phyloP scores from a whole-genome alignment of 2,329 filamentous ascomycete species.

The Blastomyces silverae region DNA sequence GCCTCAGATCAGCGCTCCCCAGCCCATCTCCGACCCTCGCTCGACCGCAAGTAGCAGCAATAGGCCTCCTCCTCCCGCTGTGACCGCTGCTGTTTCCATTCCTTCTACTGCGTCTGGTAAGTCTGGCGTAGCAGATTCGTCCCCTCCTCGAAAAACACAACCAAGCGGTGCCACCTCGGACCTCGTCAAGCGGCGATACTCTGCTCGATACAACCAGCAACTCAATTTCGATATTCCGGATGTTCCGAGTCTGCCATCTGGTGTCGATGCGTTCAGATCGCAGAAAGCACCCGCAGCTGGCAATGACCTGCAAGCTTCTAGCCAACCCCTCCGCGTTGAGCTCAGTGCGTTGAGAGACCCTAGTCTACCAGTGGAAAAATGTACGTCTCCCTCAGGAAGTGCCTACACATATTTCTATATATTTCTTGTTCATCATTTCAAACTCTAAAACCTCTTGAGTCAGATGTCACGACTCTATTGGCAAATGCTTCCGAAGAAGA shows the following conservation, averaged over 20 bases:
- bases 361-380: constrained; percentile 70
- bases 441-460: constrained; percentile 16
- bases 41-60: constrained; percentile 15
- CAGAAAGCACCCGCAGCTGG: constrained; percentile 37
- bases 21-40: constrained; percentile 45
- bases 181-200: constrained; percentile 89
- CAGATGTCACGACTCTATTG: constrained; percentile 55
- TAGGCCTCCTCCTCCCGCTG: constrained; percentile 27
- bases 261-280: constrained; percentile 54
- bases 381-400: constrained; percentile 40
- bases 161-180: constrained; percentile 57
- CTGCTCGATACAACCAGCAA: constrained; percentile 77
- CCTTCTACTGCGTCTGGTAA: constrained; percentile 23
- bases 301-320: constrained; percentile 46
- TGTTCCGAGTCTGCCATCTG: constrained; percentile 59
- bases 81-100: constrained; percentile 31
- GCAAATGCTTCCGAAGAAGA: constrained; percentile 82
- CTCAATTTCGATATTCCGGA: constrained; percentile 61
- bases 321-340: constrained; percentile 62
- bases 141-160: constrained; percentile 35
- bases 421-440: neutral
- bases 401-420: neutral
- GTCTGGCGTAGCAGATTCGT: constrained; percentile 27
- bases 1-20: constrained; percentile 55
- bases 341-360: constrained; percentile 72